Conservation (phyloP, 2,329 filamentous ascomycete genomes). For the Huntiella omanensis region DNA sequence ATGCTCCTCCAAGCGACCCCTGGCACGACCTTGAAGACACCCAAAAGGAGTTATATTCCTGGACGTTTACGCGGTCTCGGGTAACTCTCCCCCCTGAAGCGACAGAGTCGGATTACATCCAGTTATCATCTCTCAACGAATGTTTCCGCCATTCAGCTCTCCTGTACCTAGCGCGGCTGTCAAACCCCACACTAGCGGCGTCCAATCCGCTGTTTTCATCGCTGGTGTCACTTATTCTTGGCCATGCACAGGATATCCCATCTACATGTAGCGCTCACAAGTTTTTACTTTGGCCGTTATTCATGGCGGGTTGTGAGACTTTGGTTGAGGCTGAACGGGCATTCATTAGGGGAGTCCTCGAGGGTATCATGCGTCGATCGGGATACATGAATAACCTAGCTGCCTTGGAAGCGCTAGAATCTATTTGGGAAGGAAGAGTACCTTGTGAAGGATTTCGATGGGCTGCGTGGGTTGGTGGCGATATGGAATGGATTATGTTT, state of each 20-base stretch:
- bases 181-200: conserved; percentile 54
- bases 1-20: conserved; percentile 25
- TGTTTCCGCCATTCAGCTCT: conserved; percentile 79
- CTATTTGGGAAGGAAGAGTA: conserved; percentile 41
- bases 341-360: conserved; percentile 61
- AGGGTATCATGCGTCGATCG: conserved; percentile 71
- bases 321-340: conserved; percentile 62
- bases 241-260: conserved; percentile 51
- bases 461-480: conserved; percentile 36
- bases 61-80: conserved; percentile 50
- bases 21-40: conserved; percentile 78
- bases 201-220: conserved; percentile 19
- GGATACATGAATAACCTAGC: conserved; percentile 89
- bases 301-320: conserved; percentile 78
- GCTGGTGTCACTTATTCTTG: not conserved
- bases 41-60: conserved; percentile 55
- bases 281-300: conserved; percentile 76
- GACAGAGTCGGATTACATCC: conserved; percentile 44
- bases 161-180: conserved; percentile 76
- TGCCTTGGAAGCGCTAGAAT: conserved; percentile 68
- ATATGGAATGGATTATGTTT: conserved; percentile 50
- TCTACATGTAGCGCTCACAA: conserved; percentile 58
- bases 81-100: conserved; percentile 31
- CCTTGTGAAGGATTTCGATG: conserved; percentile 27
- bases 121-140: conserved; percentile 69